Percentiles rank a stretch among this genome's conserved stretches.
Evolutionary conservation across 2,329 filamentous ascomycete species (phyloP).

Genomic region (Purpureocillium lavendulum): DNA sequence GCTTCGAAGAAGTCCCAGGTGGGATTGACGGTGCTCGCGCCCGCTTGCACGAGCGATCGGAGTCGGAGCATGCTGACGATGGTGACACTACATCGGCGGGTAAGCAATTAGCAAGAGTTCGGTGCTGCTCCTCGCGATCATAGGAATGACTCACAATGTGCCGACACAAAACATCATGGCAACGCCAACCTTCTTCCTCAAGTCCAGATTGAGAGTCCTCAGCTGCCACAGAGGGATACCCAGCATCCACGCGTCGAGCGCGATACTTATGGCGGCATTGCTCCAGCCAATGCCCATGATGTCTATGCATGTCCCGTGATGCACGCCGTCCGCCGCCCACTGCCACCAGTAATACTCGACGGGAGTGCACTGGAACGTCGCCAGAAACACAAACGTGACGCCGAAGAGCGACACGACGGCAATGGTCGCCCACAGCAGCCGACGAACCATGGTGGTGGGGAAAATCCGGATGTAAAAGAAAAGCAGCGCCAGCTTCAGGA

Average conservation of each 20-base stretch:
- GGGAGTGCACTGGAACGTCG: constrained; percentile 27
- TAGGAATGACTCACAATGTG: constrained; percentile 17
- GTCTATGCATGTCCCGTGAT: constrained; percentile 27
- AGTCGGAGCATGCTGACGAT: constrained; percentile 15
- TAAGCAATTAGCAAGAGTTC: background rate
- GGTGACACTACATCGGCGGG: constrained; percentile 10
- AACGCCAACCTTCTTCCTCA: constrained; percentile 29
- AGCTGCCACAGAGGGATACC: constrained; percentile 27
- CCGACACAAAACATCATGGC: constrained; percentile 31
- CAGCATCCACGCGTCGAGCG: constrained; percentile 30
- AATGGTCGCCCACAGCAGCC: constrained; percentile 21
- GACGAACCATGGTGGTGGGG: constrained; percentile 16
- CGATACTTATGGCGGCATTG: constrained; percentile 29
- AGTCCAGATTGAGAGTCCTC: constrained; percentile 17
- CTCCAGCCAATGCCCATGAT: constrained; percentile 26
- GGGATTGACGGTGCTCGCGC: constrained; percentile 11
- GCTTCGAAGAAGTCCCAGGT: constrained; percentile 15
- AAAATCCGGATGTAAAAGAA: constrained; percentile 33
- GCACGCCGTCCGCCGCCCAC: constrained; percentile 23
- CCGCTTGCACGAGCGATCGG: constrained; percentile 12
- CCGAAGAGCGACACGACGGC: constrained; percentile 19
- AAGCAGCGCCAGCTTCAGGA: constrained; percentile 30
- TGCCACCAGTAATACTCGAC: constrained; percentile 28
- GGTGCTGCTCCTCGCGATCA: too few relatives aligned
- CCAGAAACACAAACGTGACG: constrained; percentile 19